Conservation (phyloP, 805 yeast species). For the Ogataea angusta region DNA sequence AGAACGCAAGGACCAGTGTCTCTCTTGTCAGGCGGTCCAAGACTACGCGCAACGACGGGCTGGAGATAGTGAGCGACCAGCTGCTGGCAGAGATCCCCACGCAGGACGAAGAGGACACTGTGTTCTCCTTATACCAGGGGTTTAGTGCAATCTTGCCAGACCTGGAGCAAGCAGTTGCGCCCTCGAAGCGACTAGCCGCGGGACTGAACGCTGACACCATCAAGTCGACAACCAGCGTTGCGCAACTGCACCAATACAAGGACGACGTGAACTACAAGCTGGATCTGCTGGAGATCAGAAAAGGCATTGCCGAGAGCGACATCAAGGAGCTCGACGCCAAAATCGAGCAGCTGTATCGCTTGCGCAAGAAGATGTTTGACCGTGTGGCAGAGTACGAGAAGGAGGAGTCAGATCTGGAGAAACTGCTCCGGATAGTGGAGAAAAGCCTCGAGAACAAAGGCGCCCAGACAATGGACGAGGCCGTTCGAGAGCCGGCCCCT, state of each 20-base stretch:
- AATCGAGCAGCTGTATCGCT: slow-evolving; percentile 46
- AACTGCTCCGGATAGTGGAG: slow-evolving; percentile 41
- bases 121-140: slow-evolving; percentile 65
- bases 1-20: slow-evolving; percentile 10
- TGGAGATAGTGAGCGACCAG: slow-evolving; percentile 59
- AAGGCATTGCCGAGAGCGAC: slow-evolving; percentile 62
- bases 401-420: slow-evolving; percentile 55
- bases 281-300: slow-evolving; percentile 58
- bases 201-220: slow-evolving; percentile 42
- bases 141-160: slow-evolving; percentile 58
- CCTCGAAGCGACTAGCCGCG: slow-evolving; percentile 29
- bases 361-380: slow-evolving; percentile 54
- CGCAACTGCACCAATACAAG: slow-evolving; percentile 36
- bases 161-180: slow-evolving; percentile 40
- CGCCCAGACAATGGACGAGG: slow-evolving; percentile 15
- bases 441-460: slow-evolving; percentile 36
- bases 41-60: slow-evolving; percentile 34
- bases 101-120: slow-evolving; percentile 9
- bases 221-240: slow-evolving; percentile 39
- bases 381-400: slow-evolving; percentile 59
- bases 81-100: slow-evolving; percentile 52
- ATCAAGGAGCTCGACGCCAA: slow-evolving; percentile 60
- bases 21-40: slow-evolving; percentile 16
- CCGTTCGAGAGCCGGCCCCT: slow-evolving; percentile 19
- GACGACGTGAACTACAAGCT: slow-evolving; percentile 42